Percentiles rank a stretch among this genome's conserved stretches.
Evolutionary conservation across 495 filamentous ascomycete genomes (phyloP).

Genomic region (Neohortaea acidophila): DNA sequence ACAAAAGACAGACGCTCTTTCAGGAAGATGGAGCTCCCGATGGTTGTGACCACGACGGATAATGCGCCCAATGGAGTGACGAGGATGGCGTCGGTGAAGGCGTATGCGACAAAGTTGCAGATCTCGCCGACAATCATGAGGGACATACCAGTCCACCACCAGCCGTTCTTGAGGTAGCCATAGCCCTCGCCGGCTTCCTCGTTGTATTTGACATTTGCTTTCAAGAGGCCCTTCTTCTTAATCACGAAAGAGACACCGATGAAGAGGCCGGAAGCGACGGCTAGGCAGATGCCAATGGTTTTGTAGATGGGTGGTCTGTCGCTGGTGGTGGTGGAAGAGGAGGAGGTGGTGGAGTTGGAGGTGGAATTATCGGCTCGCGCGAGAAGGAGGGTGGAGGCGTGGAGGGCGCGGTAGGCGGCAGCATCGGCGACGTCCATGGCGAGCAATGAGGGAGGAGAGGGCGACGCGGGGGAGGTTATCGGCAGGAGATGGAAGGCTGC

Average conservation of each 20-base stretch:
- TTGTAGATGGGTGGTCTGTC: slow-evolving; percentile 55
- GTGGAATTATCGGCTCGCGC: slow-evolving; percentile 7
- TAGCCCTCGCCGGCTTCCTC: slow-evolving; percentile 95
- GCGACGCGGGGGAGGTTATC: no score
- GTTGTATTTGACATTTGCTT: slow-evolving; percentile 89
- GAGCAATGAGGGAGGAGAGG: no score
- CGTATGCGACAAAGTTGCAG: slow-evolving; percentile 95
- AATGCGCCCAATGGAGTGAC: slow-evolving; percentile 92
- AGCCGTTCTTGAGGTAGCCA: slow-evolving; percentile 90
- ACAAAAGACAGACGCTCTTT: slow-evolving; percentile 93
- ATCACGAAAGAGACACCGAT: slow-evolving; percentile 92
- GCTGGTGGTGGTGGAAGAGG: slow-evolving; percentile 11
- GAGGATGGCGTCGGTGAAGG: slow-evolving; percentile 91
- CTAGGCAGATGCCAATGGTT: slow-evolving; percentile 71
- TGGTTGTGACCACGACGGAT: slow-evolving; percentile 83
- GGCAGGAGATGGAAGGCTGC: no score
- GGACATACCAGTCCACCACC: slow-evolving; percentile 93
- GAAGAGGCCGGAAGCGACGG: slow-evolving; percentile 77
- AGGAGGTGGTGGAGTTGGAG: slow-evolving; percentile 13
- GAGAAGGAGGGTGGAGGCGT: slow-evolving; percentile 6
- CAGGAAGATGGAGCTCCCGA: slow-evolving; percentile 88
- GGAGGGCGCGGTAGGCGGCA: slow-evolving; percentile 4
- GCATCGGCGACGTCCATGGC: slow-evolving; percentile 7
- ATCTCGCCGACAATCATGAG: slow-evolving; percentile 95
- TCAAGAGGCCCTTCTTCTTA: slow-evolving; percentile 83